Evolutionary conservation across 331 rosid genomes (phyloP).

Genomic region (Pyrus hybrid): DNA sequence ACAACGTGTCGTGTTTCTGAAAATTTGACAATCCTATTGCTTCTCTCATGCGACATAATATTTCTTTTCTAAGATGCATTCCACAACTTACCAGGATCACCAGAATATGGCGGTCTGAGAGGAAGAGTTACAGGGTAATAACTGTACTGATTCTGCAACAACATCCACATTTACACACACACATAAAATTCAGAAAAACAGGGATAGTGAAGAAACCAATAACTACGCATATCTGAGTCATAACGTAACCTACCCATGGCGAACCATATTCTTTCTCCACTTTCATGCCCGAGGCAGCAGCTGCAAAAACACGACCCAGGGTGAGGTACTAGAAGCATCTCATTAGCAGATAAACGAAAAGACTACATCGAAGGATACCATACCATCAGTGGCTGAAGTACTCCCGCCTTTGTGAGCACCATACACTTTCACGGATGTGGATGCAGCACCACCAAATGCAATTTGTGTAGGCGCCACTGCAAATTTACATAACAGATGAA

Average conservation of each 20-base stretch:
- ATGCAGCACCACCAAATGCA: constrained; percentile 73
- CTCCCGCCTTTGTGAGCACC: constrained; percentile 30
- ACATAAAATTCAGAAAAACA: constrained; percentile 2
- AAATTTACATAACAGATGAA: constrained; percentile 7
- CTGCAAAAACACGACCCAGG: constrained; percentile 13
- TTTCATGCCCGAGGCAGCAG: constrained; percentile 15
- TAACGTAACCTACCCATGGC: constrained; percentile 59
- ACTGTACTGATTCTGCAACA: constrained; percentile 53
- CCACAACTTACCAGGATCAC: constrained; percentile 64
- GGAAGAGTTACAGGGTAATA: constrained; percentile 68
- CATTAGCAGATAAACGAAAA: constrained; percentile 9
- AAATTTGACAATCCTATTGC: background rate
- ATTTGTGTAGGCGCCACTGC: constrained; percentile 57
- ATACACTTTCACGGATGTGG: constrained; percentile 37
- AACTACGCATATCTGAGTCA: background rate
- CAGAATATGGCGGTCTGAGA: constrained; percentile 67
- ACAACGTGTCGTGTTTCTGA: background rate
- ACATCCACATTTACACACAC: constrained; percentile 14
- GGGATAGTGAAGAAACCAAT: background rate
- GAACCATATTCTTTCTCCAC: constrained; percentile 62
- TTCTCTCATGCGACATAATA: background rate
- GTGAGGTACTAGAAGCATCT: constrained; percentile 18
- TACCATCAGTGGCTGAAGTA: constrained; percentile 31
- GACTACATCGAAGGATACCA: constrained; percentile 9
- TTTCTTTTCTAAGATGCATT: background rate